Conservation (phyloP, 1,284 basidiomycete genomes). For the Rhodofomes roseus region DNA sequence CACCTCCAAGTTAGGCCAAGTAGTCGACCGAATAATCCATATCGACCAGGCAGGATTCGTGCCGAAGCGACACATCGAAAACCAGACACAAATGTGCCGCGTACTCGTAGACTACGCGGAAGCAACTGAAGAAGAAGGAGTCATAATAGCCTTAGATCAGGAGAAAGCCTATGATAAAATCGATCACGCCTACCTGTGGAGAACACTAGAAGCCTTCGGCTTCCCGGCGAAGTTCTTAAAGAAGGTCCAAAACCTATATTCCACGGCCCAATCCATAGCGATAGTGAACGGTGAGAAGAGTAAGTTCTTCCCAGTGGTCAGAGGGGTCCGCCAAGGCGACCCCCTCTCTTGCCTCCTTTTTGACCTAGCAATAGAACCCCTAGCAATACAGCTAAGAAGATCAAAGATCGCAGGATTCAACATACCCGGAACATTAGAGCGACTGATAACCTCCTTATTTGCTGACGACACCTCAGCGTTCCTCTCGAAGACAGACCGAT, state of each 20-base stretch:
- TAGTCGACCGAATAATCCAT: slow-evolving; percentile 17
- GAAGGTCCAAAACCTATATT: neutral
- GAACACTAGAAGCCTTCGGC: slow-evolving; percentile 12
- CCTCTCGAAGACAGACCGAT: neutral
- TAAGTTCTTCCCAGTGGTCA: slow-evolving; percentile 11
- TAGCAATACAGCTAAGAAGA: slow-evolving; percentile 24
- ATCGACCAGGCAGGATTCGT: slow-evolving; percentile 29
- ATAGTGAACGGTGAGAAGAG: slow-evolving; percentile 27
- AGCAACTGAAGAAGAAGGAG: slow-evolving; percentile 18
- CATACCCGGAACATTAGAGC: slow-evolving; percentile 10
- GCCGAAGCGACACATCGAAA: slow-evolving; percentile 18
- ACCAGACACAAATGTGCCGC: slow-evolving; percentile 21
- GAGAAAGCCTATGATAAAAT: slow-evolving; percentile 10
- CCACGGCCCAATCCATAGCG: slow-evolving; percentile 9
- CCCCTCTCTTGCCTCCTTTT: slow-evolving; percentile 37
- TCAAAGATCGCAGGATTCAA: slow-evolving; percentile 28
- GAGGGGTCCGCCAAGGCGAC: slow-evolving; percentile 32
- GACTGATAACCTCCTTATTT: neutral
- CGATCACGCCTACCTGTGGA: slow-evolving; percentile 27
- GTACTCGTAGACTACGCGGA: slow-evolving; percentile 23
- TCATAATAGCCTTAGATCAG: slow-evolving; percentile 28
- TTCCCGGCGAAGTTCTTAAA: slow-evolving; percentile 21
- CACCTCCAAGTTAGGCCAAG: slow-evolving; percentile 12
- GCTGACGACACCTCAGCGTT: neutral
- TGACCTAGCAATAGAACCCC: slow-evolving; percentile 26